Evolutionary conservation across 129 eudicot species (phyloP).

Genomic region (Erigeron canadensis): DNA sequence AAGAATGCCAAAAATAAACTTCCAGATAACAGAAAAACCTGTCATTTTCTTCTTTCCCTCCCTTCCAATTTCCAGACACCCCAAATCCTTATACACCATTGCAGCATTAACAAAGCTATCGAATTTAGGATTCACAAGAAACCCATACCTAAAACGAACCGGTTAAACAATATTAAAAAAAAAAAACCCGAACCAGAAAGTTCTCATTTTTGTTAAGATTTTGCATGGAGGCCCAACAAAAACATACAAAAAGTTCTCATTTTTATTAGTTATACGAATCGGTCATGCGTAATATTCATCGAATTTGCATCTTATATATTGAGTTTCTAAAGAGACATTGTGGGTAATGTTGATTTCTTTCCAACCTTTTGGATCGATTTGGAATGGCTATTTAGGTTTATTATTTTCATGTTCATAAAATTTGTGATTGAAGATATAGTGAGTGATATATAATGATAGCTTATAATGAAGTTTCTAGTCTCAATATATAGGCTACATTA

Average conservation of each 20-base stretch:
- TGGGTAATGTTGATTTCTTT: neutral
- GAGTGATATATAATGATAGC: neutral
- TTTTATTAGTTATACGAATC: constrained; percentile 2
- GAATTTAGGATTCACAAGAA: constrained; percentile 6
- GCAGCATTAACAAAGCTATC: constrained; percentile 7
- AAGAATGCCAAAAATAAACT: neutral
- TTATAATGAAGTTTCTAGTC: neutral
- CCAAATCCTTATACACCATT: constrained; percentile 10
- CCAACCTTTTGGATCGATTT: neutral
- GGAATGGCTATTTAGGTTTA: neutral
- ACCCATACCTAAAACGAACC: constrained; percentile 17
- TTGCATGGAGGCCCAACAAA: constrained; percentile 20
- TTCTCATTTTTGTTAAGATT: neutral
- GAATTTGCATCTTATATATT: neutral
- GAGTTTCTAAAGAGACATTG: constrained; percentile 1
- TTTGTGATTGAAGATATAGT: constrained; percentile 6
- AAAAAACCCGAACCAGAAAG: neutral
- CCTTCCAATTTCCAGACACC: constrained; percentile 11
- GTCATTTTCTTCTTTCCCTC: constrained; percentile 21
- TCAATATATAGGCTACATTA: neutral
- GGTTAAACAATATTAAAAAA: neutral
- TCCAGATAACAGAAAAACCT: constrained; percentile 19
- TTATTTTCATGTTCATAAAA: neutral
- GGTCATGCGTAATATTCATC: constrained; percentile 8
- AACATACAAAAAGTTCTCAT: neutral